These are phyloP conservation scores for Sugiyamaella qingdaonensis DNA, from an alignment of 805 yeast species.

Conservation along the genomic window DNA sequence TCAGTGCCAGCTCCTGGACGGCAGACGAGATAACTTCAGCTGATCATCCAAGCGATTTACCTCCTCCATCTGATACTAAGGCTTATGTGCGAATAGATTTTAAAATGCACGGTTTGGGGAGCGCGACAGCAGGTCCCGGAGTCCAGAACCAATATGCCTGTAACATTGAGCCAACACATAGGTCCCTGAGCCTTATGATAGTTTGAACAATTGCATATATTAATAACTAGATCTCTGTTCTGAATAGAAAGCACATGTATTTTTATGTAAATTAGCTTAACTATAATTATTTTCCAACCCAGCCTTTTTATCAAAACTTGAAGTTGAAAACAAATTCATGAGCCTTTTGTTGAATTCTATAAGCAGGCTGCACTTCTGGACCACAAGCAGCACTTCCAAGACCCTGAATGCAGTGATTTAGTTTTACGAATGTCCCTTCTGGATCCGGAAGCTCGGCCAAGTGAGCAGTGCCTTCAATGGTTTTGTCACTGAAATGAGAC, in stretches of 20 bases:
- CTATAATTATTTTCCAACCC: no score
- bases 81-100: constrained; percentile 26
- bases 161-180: no score
- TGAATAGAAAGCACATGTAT: no score
- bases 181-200: no score
- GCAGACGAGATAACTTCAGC: constrained; percentile 22
- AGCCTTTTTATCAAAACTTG: no score
- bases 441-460: neutral
- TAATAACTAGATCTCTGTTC: no score
- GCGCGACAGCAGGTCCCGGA: constrained; percentile 30
- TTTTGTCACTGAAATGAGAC: neutral
- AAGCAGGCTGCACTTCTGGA: neutral
- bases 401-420: neutral
- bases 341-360: no score
- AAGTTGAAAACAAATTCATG: no score
- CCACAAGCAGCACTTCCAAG: neutral
- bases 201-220: no score
- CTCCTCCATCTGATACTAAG: constrained; percentile 11
- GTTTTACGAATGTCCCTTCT: neutral
- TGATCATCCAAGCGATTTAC: constrained; percentile 25
- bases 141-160: constrained; percentile 18
- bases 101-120: constrained; percentile 28
- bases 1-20: constrained; percentile 16
- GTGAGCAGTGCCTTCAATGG: neutral
- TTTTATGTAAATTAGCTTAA: neutral